These are phyloP conservation scores for Penicillium subrubescens DNA, from an alignment of 495 filamentous ascomycete species.

Conservation along the genomic window DNA sequence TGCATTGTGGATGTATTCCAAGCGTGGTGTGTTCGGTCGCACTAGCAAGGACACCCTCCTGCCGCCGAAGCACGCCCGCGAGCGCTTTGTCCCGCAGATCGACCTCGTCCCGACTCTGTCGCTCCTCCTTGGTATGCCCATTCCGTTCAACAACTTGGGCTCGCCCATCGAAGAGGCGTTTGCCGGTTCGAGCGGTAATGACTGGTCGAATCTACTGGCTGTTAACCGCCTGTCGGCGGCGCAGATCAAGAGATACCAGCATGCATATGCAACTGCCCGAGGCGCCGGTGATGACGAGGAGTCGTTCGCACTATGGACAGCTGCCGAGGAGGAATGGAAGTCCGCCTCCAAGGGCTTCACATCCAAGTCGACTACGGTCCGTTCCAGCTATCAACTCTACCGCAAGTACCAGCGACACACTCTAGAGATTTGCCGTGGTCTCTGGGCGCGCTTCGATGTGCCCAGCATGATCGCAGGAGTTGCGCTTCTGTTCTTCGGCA, in stretches of 20 bases:
- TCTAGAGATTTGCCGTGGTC: slow-evolving; percentile 73
- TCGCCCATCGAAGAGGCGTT: slow-evolving; percentile 94
- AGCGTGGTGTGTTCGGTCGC: slow-evolving; percentile 76
- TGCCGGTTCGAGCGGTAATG: slow-evolving; percentile 62
- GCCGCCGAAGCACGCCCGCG: slow-evolving; percentile 75
- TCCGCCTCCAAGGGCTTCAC: slow-evolving; percentile 40
- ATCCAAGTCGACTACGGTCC: slow-evolving; percentile 35
- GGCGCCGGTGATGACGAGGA: slow-evolving; percentile 62
- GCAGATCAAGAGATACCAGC: slow-evolving; percentile 88
- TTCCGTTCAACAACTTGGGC: slow-evolving; percentile 97
- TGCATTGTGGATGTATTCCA: slow-evolving; percentile 98
- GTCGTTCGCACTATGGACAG: slow-evolving; percentile 61
- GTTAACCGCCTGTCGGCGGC: slow-evolving; percentile 78
- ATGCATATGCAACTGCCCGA: slow-evolving; percentile 60
- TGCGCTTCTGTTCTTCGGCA: slow-evolving; percentile 63
- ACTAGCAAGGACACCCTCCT: slow-evolving; percentile 58
- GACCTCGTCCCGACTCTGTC: slow-evolving; percentile 92
- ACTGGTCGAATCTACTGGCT: slow-evolving; percentile 72
- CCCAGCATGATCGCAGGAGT: slow-evolving; percentile 82
- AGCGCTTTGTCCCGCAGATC: slow-evolving; percentile 87
- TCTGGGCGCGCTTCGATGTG: slow-evolving; percentile 92
- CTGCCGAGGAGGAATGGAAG: slow-evolving; percentile 52
- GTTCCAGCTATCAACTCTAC: slow-evolving; percentile 59
- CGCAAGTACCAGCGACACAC: slow-evolving; percentile 75
- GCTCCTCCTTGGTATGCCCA: slow-evolving; percentile 83